Evolutionary conservation across 2,329 filamentous ascomycete species (phyloP), one percentile per base, ranked within the genome.

Genomic region (Sporothrix dimorphospora): DNA sequence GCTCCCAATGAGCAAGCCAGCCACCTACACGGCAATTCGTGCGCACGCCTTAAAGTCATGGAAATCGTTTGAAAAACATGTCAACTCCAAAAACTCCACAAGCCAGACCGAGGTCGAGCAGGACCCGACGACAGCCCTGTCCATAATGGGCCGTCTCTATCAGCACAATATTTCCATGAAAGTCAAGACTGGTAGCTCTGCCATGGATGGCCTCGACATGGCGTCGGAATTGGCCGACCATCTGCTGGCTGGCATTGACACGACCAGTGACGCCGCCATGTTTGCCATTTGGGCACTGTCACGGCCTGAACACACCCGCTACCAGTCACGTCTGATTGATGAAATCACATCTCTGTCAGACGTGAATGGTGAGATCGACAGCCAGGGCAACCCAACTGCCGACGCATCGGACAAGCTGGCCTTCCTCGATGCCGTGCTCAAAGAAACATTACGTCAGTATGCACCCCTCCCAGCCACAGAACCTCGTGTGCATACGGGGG

Each of bases 191-290:
- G 77, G 3, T 79, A 77, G 42, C 71, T 74, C 2, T 71, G 71
- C 9, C 75, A 76, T 72, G 3, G 78, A 80, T 11, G 82, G 83
- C 42, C 75, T 85, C 7, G 83, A 86, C 24, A 83, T 86, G 51
- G 86, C 86, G 0, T 85, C 85, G 0, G 86, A 88, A 76, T 82
- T 81, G 14, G 85, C 85, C 0, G 86, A 88, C 70, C 86, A 88
- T 72, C 80, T 88, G 14, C 79, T 85, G 0, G 86, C 85, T 0
- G 86, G 85, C 0, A 85, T 87, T 11, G 84, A 87, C 72, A 88
- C 86, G 2, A 75, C 74, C 3, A 73, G 83, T 30, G 85, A 88
- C 67, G 85, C 85, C 0, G 73, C 86, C 1, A 86, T 86, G 81
- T 87, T 85, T 72, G 76, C 83, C 0, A 78, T 87, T 16, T 87